These are phyloP conservation scores for Cladorrhinum sp. DNA, from an alignment of 2,329 filamentous ascomycete genomes.

Conservation along the genomic window DNA sequence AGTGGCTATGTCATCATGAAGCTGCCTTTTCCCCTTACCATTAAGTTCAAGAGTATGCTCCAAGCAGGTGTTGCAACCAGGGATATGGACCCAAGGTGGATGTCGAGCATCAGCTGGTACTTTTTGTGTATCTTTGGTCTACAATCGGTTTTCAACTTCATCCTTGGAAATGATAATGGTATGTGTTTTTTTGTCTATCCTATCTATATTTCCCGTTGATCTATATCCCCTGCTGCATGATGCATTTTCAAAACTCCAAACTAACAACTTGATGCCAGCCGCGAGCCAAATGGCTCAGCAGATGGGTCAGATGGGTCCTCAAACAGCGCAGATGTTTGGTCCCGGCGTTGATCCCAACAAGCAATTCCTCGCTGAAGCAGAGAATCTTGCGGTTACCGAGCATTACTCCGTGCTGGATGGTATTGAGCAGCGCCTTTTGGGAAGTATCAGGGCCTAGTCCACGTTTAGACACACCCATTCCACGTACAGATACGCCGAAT, in stretches of 20 bases:
- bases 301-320: slow-evolving; percentile 76
- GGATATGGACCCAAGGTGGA: slow-evolving; percentile 97
- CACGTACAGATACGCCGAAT: no score
- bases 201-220: background rate
- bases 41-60: slow-evolving; percentile 99
- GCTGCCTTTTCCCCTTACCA: slow-evolving; percentile 92
- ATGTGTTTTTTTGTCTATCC: slow-evolving; percentile 35
- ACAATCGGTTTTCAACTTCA: slow-evolving; percentile 95
- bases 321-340: slow-evolving; percentile 73
- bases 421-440: slow-evolving; percentile 79
- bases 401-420: slow-evolving; percentile 89
- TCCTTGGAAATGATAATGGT: slow-evolving; percentile 95
- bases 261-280: slow-evolving; percentile 48
- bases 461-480: slow-evolving; percentile 1
- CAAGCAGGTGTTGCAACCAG: slow-evolving; percentile 94
- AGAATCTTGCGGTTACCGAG: slow-evolving; percentile 93
- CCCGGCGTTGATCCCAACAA: slow-evolving; percentile 95
- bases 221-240: background rate
- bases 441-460: slow-evolving; percentile 44
- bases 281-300: slow-evolving; percentile 90
- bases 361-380: slow-evolving; percentile 85
- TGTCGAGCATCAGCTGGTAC: slow-evolving; percentile 98
- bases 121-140: slow-evolving; percentile 96
- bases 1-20: slow-evolving; percentile 98
- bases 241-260: background rate